phyloP scores from a whole-genome alignment of 73 alveolate species.

The Paramecium bursaria region DNA sequence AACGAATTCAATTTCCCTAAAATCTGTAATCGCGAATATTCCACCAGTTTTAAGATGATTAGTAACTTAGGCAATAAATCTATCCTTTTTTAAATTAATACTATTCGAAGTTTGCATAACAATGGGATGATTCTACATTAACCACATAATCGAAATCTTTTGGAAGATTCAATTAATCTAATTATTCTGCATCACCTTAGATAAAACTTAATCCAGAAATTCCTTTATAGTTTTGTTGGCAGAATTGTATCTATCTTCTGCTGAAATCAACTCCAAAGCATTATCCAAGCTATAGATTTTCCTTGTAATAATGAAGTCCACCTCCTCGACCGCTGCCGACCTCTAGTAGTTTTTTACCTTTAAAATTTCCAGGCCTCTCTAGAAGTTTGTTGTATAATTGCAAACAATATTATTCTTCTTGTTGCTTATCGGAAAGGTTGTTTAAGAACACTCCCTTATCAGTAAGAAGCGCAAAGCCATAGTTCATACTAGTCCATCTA shows the following conservation, averaged over 20 bases:
- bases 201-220: slow-evolving; percentile 56
- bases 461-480: slow-evolving; percentile 82
- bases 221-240: slow-evolving; percentile 63
- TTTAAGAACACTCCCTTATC: slow-evolving; percentile 76
- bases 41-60: slow-evolving; percentile 78
- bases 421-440: slow-evolving; percentile 69
- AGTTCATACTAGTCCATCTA: slow-evolving; percentile 78
- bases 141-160: slow-evolving; percentile 74
- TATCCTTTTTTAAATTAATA: too few species aligned
- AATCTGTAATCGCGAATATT: slow-evolving; percentile 79
- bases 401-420: slow-evolving; percentile 72
- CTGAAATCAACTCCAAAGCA: slow-evolving; percentile 87
- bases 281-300: slow-evolving; percentile 69
- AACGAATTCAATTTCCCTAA: slow-evolving; percentile 70
- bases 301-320: slow-evolving; percentile 79
- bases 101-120: slow-evolving; percentile 84
- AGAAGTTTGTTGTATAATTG: slow-evolving; percentile 75
- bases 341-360: slow-evolving; percentile 79
- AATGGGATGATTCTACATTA: slow-evolving; percentile 86
- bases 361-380: slow-evolving; percentile 63
- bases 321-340: slow-evolving; percentile 96
- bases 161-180: slow-evolving; percentile 59
- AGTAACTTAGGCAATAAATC: slow-evolving; percentile 73
- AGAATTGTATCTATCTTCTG: slow-evolving; percentile 71
- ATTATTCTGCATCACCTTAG: slow-evolving; percentile 84